Evolutionary conservation across 2,329 filamentous ascomycete genomes (phyloP).

Genomic region (Xylariaceae sp.): DNA sequence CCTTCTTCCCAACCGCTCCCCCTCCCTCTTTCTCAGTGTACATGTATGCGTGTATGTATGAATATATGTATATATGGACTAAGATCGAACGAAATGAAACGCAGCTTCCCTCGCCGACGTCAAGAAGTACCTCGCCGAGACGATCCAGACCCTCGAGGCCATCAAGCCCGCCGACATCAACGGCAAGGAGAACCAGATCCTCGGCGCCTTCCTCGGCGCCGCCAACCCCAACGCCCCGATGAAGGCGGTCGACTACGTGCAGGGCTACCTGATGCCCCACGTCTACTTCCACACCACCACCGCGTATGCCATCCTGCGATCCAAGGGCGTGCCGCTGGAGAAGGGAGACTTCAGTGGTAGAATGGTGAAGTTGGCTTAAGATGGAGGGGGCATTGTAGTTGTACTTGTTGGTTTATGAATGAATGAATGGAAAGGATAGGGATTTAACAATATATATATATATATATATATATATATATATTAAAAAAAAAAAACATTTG

Average conservation of each 20-base stretch:
- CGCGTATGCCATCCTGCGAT: conserved; percentile 55
- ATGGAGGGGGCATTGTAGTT: neutral
- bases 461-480: neutral
- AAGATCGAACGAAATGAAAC: too few relatives aligned
- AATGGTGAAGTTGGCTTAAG: conserved; percentile 27
- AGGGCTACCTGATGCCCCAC: conserved; percentile 50
- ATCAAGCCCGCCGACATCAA: conserved; percentile 31
- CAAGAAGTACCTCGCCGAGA: conserved; percentile 32
- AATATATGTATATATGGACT: too few relatives aligned
- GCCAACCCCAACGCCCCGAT: conserved; percentile 22
- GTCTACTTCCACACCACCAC: conserved; percentile 58
- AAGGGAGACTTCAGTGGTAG: conserved; percentile 47
- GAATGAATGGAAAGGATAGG: neutral
- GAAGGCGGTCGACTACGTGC: conserved; percentile 38
- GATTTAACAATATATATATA: neutral
- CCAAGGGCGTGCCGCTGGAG: conserved; percentile 55
- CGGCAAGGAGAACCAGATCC: conserved; percentile 27
- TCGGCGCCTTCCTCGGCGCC: conserved; percentile 7
- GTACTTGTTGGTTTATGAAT: too few relatives aligned
- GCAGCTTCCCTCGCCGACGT: conserved; percentile 30
- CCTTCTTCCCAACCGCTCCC: neutral
- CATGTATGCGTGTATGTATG: too few relatives aligned
- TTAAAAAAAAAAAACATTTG: too few relatives aligned
- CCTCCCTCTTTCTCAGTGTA: too few relatives aligned
- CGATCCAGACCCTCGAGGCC: conserved; percentile 26